Evolutionary conservation across 2,329 filamentous ascomycete genomes (phyloP), one percentile per base, ranked within the genome.

Genomic region (Rhynchosporium agropyri): DNA sequence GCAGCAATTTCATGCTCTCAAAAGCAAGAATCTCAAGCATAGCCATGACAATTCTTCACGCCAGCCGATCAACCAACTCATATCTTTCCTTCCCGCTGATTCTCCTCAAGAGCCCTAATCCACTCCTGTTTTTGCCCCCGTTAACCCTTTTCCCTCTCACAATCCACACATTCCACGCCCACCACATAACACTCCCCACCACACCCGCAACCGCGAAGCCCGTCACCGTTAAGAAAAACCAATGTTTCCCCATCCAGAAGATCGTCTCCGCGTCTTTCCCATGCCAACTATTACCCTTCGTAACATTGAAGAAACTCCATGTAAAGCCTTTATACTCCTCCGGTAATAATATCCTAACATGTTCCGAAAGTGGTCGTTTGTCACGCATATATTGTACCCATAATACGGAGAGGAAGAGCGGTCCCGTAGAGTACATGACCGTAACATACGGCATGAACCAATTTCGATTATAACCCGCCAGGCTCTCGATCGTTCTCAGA

Each of bases 401-500:
- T 64, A 91, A 83, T 46, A 92, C 83, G 61, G 86, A 90, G 51
- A 93, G 77, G 78, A 91, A 93, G 36, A 93, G 78, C 0, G 90
- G 90, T 0, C 90, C 90, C 0, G 90, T 90, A 9, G 85, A 87
- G 53, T 89, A 88, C 90, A 93, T 93, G 70, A 93, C 88, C 29
- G 88, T 91, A 71, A 90, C 88, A 75, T 93, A 92, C 0, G 79
- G 79, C 56, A 75, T 69, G 20, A 64, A 65, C 89, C 89, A 93
- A 67, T 84, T 84, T 63, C 84, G 82, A 72, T 90, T 83, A 75
- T 90, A 91, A 60, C 81, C 79, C 62, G 85, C 81, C n/a, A 93
- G 78, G 12, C 83, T 80, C 66, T 89, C 82, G 69, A 91, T 89
- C 45, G 89, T 86, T 55, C 82, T 80, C 57, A 87, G 79, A 79